Base-by-base conservation (phyloP, 768 basidiomycete species). In the Tulasnella sp. region DNA sequence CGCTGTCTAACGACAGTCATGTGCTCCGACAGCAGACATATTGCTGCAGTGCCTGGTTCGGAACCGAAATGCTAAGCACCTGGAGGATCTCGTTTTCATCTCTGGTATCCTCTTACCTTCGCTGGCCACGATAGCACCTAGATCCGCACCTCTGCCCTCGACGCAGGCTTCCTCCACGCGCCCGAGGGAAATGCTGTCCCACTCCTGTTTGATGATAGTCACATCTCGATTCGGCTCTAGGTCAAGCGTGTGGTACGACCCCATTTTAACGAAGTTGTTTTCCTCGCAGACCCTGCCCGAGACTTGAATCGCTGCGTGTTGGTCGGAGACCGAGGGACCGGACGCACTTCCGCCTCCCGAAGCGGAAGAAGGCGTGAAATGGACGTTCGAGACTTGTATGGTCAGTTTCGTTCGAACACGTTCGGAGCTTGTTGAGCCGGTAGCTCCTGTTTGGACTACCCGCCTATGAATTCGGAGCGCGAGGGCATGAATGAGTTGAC, bases 1-100 rank as follows among this genome's bases (percentile, higher is more conserved):
- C 98, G 89, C 82, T 98, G 95, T 5, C 94, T 86, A 44, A 99
- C 91, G 39, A 96, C 87, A 1, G 98, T 99, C 92, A 99, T 96
- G 84, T 99, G 96, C 81, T 99, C 92, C 1, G 96, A 98, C 18
- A 99, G 87, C 40, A 99, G 85, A 84, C 98, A 99, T 83, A 99
- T 93, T 13, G 94, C 92, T 0, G 98, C 98, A 2, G 90, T 91
- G 26, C 98, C 89, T 90, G 73, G 35, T 10, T 15, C 29, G 16
- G 26, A 26, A 73, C 32, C 29, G 0, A 35, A 37, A 20, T 9
- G 57, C 18, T 48, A 9, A 55, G 32, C 35, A 35, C 51, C 5
- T 16, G 48, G 16, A 55, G 3, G 3, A 18, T 23, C 16, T n/a
- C n/a, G 23, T n/a, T 57, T 23, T 13, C 16, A 69, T 44, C 42